A percentile compares a stretch with the other conserved stretches of the same genome.
phyloP scores from a whole-genome alignment of 2,329 filamentous ascomycete genomes.

The Harringtonia lauricola region DNA sequence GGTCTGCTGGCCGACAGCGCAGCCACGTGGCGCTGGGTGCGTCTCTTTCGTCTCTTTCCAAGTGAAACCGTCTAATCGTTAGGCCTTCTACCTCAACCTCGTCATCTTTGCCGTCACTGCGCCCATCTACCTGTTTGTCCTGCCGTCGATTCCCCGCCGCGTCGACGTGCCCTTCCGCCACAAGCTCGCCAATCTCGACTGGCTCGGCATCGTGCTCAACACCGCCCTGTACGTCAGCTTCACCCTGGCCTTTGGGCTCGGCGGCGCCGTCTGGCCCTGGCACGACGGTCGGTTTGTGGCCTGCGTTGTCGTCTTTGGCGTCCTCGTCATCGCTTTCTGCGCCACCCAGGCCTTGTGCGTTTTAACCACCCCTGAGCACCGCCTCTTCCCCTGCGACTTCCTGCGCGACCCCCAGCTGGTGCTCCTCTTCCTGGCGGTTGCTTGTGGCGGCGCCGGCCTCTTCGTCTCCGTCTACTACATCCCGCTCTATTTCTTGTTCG shows the following conservation, averaged over 20 bases:
- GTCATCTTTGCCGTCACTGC: conserved; percentile 27
- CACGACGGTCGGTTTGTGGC: conserved; percentile 12
- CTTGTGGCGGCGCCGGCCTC: conserved; percentile 10
- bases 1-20: conserved; percentile 30
- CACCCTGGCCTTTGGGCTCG: conserved; percentile 39
- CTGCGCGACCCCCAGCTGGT: conserved; percentile 24
- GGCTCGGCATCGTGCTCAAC: conserved; percentile 29
- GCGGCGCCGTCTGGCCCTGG: conserved; percentile 38
- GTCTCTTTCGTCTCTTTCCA: background rate
- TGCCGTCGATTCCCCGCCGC: conserved; percentile 15
- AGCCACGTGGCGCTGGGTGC: conserved; percentile 32
- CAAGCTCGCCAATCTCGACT: conserved; percentile 26
- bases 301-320: conserved; percentile 9
- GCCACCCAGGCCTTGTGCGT: conserved; percentile 32
- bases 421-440: conserved; percentile 29
- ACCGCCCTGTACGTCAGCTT: conserved; percentile 27
- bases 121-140: conserved; percentile 18
- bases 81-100: conserved; percentile 45
- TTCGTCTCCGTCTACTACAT: conserved; percentile 33
- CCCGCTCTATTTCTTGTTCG: conserved; percentile 41
- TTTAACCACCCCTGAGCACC: conserved; percentile 23
- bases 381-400: conserved; percentile 37
- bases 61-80: background rate
- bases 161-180: conserved; percentile 9
- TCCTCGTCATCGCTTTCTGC: conserved; percentile 29